phyloP scores from a whole-genome alignment of 169 alveolate genomes.

The Plasmodium gallinaceum region DNA sequence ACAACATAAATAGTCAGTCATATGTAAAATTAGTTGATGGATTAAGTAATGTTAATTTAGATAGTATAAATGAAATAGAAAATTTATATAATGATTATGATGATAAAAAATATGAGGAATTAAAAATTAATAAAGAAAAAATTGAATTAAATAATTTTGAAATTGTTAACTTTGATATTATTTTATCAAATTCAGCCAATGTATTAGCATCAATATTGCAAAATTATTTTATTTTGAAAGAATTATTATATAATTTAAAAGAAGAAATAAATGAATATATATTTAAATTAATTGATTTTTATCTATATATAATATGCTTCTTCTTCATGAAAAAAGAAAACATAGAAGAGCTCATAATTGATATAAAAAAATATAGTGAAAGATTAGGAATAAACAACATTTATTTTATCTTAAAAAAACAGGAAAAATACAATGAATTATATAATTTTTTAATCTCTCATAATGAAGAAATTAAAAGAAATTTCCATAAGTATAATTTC shows the following conservation, averaged over 20 bases:
- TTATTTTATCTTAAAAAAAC: constrained; percentile 63
- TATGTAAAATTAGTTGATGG: background rate
- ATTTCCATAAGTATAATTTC: constrained; percentile 10
- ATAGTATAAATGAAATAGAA: background rate
- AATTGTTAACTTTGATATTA: constrained; percentile 62
- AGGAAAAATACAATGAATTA: constrained; percentile 49
- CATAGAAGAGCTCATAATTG: constrained; percentile 52
- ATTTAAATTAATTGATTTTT: constrained; percentile 62
- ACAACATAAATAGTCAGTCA: background rate
- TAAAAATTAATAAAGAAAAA: constrained; percentile 2
- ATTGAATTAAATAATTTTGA: constrained; percentile 15
- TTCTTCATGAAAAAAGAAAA: constrained; percentile 52
- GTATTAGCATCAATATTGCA: constrained; percentile 32
- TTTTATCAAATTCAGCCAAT: constrained; percentile 47
- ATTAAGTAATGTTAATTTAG: background rate
- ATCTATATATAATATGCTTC: constrained; percentile 56
- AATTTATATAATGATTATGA: background rate
- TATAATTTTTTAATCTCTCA: constrained; percentile 32
- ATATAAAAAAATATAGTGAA: constrained; percentile 20
- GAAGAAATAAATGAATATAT: constrained; percentile 57
- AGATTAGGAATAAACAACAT: constrained; percentile 41
- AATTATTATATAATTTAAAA: constrained; percentile 37
- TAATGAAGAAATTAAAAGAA: constrained; percentile 43
- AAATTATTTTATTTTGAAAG: constrained; percentile 33
- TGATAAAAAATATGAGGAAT: too few relatives aligned